A percentile compares a stretch with the other conserved stretches of the same genome.
Conservation (phyloP, 1,284 basidiomycete species). For the Leucoagaricus sp. region DNA sequence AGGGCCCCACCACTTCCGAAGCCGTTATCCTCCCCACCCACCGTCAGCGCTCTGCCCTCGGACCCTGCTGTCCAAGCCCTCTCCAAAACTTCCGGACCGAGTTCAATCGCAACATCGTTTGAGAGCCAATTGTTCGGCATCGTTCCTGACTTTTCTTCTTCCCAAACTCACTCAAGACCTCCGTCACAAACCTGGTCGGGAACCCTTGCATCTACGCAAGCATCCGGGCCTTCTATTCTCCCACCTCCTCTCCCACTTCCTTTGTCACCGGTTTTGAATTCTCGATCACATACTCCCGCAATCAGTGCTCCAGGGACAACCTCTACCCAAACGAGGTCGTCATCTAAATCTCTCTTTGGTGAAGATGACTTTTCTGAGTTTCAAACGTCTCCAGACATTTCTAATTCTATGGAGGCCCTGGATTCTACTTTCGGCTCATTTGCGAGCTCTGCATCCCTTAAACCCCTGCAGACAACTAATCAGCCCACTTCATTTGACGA, state of each 20-base stretch:
- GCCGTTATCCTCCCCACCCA: conserved; percentile 16
- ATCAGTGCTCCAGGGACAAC: not conserved
- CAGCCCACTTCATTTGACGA: conserved; percentile 16
- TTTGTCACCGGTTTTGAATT: not conserved
- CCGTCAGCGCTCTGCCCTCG: not conserved
- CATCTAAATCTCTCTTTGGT: conserved; percentile 8
- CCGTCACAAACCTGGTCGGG: conserved; percentile 5
- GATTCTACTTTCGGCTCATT: not conserved
- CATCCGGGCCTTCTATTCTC: not conserved
- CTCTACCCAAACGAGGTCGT: too few species aligned
- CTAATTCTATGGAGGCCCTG: not conserved
- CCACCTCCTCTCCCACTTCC: conserved; percentile 6
- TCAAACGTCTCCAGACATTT: conserved; percentile 9
- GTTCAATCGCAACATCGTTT: not conserved
- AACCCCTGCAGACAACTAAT: not conserved
- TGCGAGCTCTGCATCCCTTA: not conserved
- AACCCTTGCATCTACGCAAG: conserved; percentile 1
- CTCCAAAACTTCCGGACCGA: conserved; percentile 13
- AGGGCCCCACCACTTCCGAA: conserved; percentile 25
- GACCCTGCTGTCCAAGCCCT: conserved; percentile 16
- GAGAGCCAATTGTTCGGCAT: conserved; percentile 2
- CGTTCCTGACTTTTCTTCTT: conserved; percentile 1
- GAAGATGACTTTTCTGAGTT: conserved; percentile 24
- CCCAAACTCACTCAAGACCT: not conserved
- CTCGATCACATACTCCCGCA: conserved; percentile 10